A percentile compares a stretch with the other conserved stretches of the same genome.
These are phyloP conservation scores for Pilaira anomala DNA, from an alignment of 192 early-diverging fungal species.

Conservation along the genomic window DNA sequence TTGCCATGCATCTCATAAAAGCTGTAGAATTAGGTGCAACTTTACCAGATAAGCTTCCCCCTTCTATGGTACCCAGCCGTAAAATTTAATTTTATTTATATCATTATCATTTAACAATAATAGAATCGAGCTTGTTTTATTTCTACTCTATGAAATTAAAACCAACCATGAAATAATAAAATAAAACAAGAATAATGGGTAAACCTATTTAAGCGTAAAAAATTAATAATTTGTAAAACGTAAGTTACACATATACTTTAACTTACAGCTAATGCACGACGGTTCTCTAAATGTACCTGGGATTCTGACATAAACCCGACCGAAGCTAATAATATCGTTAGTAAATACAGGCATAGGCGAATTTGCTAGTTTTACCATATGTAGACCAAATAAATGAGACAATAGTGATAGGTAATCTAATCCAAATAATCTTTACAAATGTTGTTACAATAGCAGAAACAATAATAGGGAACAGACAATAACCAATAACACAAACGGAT, in stretches of 20 bases:
- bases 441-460: conserved; percentile 72
- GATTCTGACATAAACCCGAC: conserved; percentile 86
- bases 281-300: conserved; percentile 69
- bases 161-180: conserved; percentile 94
- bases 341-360: neutral
- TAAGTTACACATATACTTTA: neutral
- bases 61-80: conserved; percentile 40
- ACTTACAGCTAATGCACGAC: conserved; percentile 74
- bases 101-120: neutral
- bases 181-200: conserved; percentile 93
- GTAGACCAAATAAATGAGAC: conserved; percentile 85
- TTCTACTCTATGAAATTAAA: conserved; percentile 55
- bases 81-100: conserved; percentile 21
- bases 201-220: conserved; percentile 36
- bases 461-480: conserved; percentile 93
- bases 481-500: conserved; percentile 93
- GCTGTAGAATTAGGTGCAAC: conserved; percentile 42
- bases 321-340: conserved; percentile 56
- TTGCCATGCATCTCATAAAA: conserved; percentile 71
- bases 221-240: neutral
- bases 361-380: conserved; percentile 50
- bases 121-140: no score
- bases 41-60: conserved; percentile 47
- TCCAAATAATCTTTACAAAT: conserved; percentile 60
- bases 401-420: conserved; percentile 70